Percentiles rank a stretch among this genome's conserved stretches.
Evolutionary conservation across 225 moss, liverwort and hornwort species (phyloP).

Genomic region (Marchantia polymorpha): DNA sequence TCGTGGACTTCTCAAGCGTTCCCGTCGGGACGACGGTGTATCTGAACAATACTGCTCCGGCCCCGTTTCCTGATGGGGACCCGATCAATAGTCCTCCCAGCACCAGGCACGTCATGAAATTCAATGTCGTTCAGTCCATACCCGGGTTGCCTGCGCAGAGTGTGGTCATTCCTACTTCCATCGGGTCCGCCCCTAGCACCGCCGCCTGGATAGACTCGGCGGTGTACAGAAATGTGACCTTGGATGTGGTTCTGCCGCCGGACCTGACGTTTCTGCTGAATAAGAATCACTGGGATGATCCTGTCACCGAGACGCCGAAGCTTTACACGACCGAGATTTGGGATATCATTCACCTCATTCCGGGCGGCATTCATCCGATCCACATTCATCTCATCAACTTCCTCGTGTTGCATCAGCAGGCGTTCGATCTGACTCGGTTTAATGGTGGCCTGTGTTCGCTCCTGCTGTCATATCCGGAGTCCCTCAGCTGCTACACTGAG

Average conservation of each 20-base stretch:
- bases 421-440: conserved; percentile 38
- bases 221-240: neutral
- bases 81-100: conserved; percentile 29
- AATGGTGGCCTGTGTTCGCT: conserved; percentile 30
- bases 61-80: conserved; percentile 46
- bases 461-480: conserved; percentile 7
- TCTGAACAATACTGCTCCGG: conserved; percentile 53
- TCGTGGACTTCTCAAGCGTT: conserved; percentile 49
- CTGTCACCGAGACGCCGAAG: conserved; percentile 30
- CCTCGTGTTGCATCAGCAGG: conserved; percentile 38
- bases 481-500: conserved; percentile 33
- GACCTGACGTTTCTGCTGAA: conserved; percentile 3
- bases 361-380: conserved; percentile 36
- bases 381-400: conserved; percentile 55
- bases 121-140: conserved; percentile 27
- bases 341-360: conserved; percentile 51
- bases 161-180: neutral
- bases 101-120: conserved; percentile 43
- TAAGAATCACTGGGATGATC: conserved; percentile 26
- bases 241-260: too few species aligned
- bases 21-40: conserved; percentile 30
- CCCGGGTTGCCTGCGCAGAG: too few species aligned
- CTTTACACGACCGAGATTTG: conserved; percentile 52
- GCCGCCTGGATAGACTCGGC: neutral
- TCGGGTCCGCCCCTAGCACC: neutral